Evolutionary conservation across 225 moss, liverwort and hornwort genomes (phyloP), one percentile per base, ranked within the genome.

Genomic region (Climacium dendroides): DNA sequence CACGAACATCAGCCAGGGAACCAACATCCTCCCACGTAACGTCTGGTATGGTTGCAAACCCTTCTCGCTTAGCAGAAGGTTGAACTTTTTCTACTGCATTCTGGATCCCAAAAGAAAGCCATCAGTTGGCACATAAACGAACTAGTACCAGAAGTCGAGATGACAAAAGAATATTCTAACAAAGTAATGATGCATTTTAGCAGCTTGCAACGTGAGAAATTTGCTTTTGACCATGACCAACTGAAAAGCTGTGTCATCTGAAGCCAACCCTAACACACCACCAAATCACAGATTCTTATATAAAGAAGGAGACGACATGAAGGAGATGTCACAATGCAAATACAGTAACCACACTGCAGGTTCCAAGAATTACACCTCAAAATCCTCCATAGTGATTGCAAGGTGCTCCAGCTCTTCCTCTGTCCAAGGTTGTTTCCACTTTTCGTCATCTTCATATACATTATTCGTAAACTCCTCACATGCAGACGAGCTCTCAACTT

Each of bases 1-100:
- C 96, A 85, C 98, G 96, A 84, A 98, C 97, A 82, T 95, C 89
- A 67, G 97, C 95, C 53, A 98, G 86, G 24, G 98, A 98, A 50
- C 98, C 98, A 41, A 98, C 95, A 90, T 98, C 98, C 72, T 97
- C 96, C 98, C 98, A 98, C 43, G 97, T 92, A 55, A 98, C 98
- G 83, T 95, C 96, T 87, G 98, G 98, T 87, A 98, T 97, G 59
- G 96, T 98, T 52, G 97, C 91, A 90, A 98, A 98, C 55, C 98
- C 98, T 86, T 98, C 98, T 82, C 98, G 92, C 83, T 97, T 98
- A 26, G 98, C 97, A 74, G 98, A 97, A 58, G 98, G 98, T 91
- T 98, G 98, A 71, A 98, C 98, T 90, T 91, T 96, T 78, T 89
- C 90, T 60, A 98, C 90, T 66, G 98, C 97, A 89, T 94, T 95